These are phyloP conservation scores for Cordyceps fumosorosea DNA, from an alignment of 2,329 filamentous ascomycete genomes.

Conservation along the genomic window DNA sequence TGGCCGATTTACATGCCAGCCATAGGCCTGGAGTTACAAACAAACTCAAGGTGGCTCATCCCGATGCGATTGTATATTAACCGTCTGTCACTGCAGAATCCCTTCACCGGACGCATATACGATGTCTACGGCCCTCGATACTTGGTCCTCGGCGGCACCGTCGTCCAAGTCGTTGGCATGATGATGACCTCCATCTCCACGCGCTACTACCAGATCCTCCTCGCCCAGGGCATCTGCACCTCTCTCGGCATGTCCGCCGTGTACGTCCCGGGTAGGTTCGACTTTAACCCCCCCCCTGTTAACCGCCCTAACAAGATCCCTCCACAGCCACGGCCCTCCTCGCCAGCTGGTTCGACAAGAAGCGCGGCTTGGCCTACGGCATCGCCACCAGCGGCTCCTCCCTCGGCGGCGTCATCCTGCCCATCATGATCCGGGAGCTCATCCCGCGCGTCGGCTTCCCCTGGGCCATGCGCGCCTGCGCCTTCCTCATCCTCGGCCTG, in stretches of 20 bases:
- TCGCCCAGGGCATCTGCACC: slow-evolving; percentile 12
- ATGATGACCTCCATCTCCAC: slow-evolving; percentile 6
- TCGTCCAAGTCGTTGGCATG: slow-evolving; percentile 10
- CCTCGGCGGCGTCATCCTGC: slow-evolving; percentile 28
- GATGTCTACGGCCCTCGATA: slow-evolving; percentile 26
- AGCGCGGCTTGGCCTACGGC: slow-evolving; percentile 23
- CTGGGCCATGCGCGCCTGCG: slow-evolving; percentile 28
- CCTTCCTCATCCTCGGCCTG: slow-evolving; percentile 26
- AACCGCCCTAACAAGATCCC: too few species aligned
- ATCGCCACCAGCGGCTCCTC: slow-evolving; percentile 22
- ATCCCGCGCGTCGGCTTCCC: slow-evolving; percentile 24
- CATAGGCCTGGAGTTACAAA: not conserved
- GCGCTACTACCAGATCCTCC: slow-evolving; percentile 12
- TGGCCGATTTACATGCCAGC: not conserved
- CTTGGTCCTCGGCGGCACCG: slow-evolving; percentile 13
- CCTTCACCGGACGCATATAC: slow-evolving; percentile 35
- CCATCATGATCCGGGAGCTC: slow-evolving; percentile 27
- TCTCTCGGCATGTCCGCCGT: slow-evolving; percentile 14
- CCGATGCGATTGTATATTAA: not conserved
- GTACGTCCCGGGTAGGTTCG: slow-evolving; percentile 3
- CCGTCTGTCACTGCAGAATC: slow-evolving; percentile 17
- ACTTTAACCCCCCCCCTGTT: too few species aligned
- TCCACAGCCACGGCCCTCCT: slow-evolving; percentile 8
- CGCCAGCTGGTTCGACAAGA: slow-evolving; percentile 19
- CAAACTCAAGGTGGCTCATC: too few species aligned